Evolutionary conservation across 2,329 filamentous ascomycete genomes (phyloP).

Genomic region (Ophiostoma perfectum): DNA sequence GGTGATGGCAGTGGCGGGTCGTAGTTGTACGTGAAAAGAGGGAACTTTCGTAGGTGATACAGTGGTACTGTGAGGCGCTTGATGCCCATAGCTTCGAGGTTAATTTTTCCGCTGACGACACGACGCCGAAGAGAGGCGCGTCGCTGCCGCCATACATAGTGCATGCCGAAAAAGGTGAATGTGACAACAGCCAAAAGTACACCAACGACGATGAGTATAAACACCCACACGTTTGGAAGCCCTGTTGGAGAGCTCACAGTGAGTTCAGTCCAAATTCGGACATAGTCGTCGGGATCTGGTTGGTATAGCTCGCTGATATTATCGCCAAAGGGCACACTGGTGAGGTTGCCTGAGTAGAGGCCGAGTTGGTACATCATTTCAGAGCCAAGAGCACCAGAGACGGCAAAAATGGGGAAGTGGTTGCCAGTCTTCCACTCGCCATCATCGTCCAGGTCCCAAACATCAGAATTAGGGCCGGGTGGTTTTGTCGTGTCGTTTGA

Average conservation of each 20-base stretch:
- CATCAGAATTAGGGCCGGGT: slow-evolving; percentile 56
- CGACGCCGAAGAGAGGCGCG: slow-evolving; percentile 63
- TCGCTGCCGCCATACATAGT: slow-evolving; percentile 66
- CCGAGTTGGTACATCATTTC: slow-evolving; percentile 66
- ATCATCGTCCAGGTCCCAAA: slow-evolving; percentile 67
- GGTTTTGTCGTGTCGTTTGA: slow-evolving; percentile 54
- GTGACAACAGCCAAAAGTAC: slow-evolving; percentile 64
- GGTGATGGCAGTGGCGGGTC: slow-evolving; percentile 34
- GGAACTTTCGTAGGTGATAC: slow-evolving; percentile 65
- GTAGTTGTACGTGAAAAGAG: slow-evolving; percentile 69
- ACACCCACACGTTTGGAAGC: slow-evolving; percentile 76
- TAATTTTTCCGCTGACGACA: slow-evolving; percentile 71
- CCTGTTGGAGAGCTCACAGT: slow-evolving; percentile 42
- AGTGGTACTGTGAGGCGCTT: slow-evolving; percentile 73
- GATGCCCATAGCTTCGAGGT: slow-evolving; percentile 80
- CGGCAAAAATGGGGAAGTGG: slow-evolving; percentile 75
- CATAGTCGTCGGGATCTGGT: slow-evolving; percentile 52
- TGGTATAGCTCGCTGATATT: slow-evolving; percentile 52
- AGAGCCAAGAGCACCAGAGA: slow-evolving; percentile 62
- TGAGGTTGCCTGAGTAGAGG: slow-evolving; percentile 71
- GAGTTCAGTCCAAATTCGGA: slow-evolving; percentile 56
- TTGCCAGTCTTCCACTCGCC: slow-evolving; percentile 67
- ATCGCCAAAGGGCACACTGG: slow-evolving; percentile 52
- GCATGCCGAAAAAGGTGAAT: slow-evolving; percentile 66
- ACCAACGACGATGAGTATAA: slow-evolving; percentile 64